Evolutionary conservation across 768 basidiomycete genomes (phyloP).

Genomic region (Pleurotus tuoliensis): DNA sequence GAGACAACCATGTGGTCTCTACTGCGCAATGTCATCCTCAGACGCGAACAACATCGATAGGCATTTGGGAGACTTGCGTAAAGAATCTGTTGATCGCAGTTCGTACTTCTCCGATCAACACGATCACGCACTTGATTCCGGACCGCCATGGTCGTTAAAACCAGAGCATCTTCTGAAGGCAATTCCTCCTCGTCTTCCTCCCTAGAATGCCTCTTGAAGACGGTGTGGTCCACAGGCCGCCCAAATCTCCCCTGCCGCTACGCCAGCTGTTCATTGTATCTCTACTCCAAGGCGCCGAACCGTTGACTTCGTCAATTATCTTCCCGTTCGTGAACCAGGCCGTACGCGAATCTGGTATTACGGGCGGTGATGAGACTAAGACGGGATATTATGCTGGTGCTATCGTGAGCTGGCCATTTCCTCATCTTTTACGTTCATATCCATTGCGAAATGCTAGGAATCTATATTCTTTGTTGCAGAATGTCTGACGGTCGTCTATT

Average conservation of each 20-base stretch:
- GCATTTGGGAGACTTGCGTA: too few relatives aligned
- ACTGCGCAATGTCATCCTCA: too few relatives aligned
- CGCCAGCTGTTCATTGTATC: constrained; percentile 33
- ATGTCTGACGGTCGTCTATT: constrained; percentile 53
- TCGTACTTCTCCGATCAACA: too few relatives aligned
- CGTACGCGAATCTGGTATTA: constrained; percentile 57
- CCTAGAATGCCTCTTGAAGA: too few relatives aligned
- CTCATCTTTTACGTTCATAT: neutral
- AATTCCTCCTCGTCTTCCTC: too few relatives aligned
- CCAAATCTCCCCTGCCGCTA: constrained; percentile 30
- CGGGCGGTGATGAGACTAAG: constrained; percentile 59
- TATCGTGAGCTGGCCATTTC: constrained; percentile 28
- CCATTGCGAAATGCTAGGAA: constrained; percentile 32
- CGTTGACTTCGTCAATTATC: constrained; percentile 23
- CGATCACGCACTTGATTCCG: too few relatives aligned
- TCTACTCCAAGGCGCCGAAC: constrained; percentile 30
- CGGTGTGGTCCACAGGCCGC: too few relatives aligned
- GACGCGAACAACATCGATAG: too few relatives aligned
- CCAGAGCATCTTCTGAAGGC: too few relatives aligned
- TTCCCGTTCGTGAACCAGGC: constrained; percentile 37
- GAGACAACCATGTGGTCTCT: too few relatives aligned
- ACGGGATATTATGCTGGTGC: constrained; percentile 68
- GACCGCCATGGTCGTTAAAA: too few relatives aligned
- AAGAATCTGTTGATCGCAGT: too few relatives aligned
- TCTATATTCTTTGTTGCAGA: constrained; percentile 60